Conservation (phyloP, 768 basidiomycete genomes). For the Tylopilus intermedius region DNA sequence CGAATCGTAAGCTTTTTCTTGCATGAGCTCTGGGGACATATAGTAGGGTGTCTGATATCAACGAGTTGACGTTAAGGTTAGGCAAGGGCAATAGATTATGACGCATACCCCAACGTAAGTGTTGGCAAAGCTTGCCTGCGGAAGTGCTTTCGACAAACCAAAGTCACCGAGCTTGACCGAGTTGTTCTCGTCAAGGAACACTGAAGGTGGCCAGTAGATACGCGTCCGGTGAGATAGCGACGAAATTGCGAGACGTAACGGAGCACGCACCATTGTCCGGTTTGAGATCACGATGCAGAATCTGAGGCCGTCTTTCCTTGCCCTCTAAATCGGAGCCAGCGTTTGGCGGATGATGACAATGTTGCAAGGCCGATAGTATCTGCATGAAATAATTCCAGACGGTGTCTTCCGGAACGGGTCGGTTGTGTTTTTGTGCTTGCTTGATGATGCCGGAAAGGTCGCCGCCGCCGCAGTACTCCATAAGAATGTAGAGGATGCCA, state of each 20-base stretch:
- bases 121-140: slow-evolving; percentile 83
- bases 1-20: slow-evolving; percentile 94
- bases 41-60: slow-evolving; percentile 92
- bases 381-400: slow-evolving; percentile 97
- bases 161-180: slow-evolving; percentile 97
- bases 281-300: slow-evolving; percentile 92
- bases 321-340: slow-evolving; percentile 35
- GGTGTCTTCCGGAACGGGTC: slow-evolving; percentile 83
- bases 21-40: slow-evolving; percentile 98
- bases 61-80: slow-evolving; percentile 30
- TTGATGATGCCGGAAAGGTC: slow-evolving; percentile 89
- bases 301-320: slow-evolving; percentile 60
- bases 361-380: slow-evolving; percentile 79
- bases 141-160: slow-evolving; percentile 88
- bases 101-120: slow-evolving; percentile 91
- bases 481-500: slow-evolving; percentile 92
- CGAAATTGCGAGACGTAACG: background rate
- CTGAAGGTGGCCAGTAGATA: slow-evolving; percentile 35
- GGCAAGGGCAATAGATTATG: background rate
- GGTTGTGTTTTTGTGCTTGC: slow-evolving; percentile 59
- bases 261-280: slow-evolving; percentile 83
- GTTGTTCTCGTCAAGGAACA: slow-evolving; percentile 82
- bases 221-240: background rate
- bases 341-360: slow-evolving; percentile 81
- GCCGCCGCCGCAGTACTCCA: slow-evolving; percentile 97